Base-by-base conservation (phyloP, 805 yeast genomes). In the Ogataea thermomethanolica region DNA sequence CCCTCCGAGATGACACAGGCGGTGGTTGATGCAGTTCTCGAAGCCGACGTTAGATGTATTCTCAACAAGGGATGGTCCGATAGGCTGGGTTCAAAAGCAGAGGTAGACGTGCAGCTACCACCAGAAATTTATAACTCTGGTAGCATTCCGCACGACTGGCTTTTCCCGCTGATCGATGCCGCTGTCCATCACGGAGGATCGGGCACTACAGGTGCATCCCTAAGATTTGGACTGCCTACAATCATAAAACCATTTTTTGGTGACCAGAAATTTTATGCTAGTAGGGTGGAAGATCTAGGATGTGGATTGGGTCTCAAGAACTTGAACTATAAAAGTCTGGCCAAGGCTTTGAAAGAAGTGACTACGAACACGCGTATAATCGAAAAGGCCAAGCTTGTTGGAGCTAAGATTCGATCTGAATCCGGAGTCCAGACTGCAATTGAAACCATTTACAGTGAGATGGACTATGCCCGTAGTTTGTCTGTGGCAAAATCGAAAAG, bases 101-200 rank as follows among this genome's bases (percentile, higher is more conserved):
- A 47, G n/a, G 63, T 65, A 23, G 77, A 73, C 50, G 50, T 73
- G 41, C 69, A 62, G 20, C 63, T 87, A 10, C 96, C 96, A 1
- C 65, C 68, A 0, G 79, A 79, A 50, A 74, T 91, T 2, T 85
- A 66, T 56, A 79, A 78, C 48, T 67, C 86, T 6, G 93, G 93
- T 2, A 58, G 81, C 8, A 70, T 86, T 10, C 96, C 96, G 0
- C 98, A 91, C 58, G 96, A 89, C 57, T 91, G 98, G 98, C 66
- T 91, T 26, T 91, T 91, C 62, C 84, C 91, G 0, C 79, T 77
- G 45, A 69, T 91, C 31, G 96, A 91, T 63, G 96, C 91, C 0
- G 95, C 95, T 0, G 96, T 91, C 4, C 98, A 91, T 58, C 98
- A 91, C 59, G 98, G 98, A 28, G 98, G 98, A 0, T 83, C 95